A percentile compares a stretch with the other conserved stretches of the same genome.
Evolutionary conservation across 2,329 filamentous ascomycete genomes (phyloP).

Genomic region (Pseudocercospora pini-densiflorae): DNA sequence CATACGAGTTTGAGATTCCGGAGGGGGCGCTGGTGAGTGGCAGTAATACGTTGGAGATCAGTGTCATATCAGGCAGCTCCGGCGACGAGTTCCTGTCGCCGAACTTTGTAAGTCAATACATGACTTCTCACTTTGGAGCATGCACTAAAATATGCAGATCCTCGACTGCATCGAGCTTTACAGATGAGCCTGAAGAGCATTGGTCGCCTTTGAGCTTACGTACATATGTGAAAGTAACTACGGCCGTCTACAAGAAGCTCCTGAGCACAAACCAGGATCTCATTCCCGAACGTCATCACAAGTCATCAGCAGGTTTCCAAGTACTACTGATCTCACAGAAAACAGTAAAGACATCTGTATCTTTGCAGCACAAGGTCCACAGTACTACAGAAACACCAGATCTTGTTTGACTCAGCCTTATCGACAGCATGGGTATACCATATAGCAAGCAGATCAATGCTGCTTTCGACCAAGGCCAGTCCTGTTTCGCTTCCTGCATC

Average conservation of each 20-base stretch:
- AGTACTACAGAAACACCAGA: background rate
- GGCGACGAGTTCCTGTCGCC: conserved; percentile 16
- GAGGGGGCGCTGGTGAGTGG: conserved; percentile 12
- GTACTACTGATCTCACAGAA: background rate
- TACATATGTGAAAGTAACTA: background rate
- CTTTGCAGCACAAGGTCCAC: background rate
- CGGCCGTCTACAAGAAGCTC: background rate
- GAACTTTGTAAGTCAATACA: conserved; percentile 20
- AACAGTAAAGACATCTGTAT: background rate
- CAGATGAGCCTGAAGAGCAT: background rate
- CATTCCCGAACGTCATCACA: background rate
- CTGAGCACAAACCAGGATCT: background rate
- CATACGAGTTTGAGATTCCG: conserved; percentile 20
- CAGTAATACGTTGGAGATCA: conserved; percentile 17
- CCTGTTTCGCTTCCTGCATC: too few relatives aligned
- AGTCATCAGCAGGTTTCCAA: conserved; percentile 2
- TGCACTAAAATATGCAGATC: conserved; percentile 17
- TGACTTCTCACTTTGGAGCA: background rate
- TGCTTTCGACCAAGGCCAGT: conserved; percentile 51
- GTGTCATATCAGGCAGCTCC: conserved; percentile 16
- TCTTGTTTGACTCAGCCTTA: background rate
- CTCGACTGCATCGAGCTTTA: conserved; percentile 27
- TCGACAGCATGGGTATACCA: conserved; percentile 54
- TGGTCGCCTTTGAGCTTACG: background rate
- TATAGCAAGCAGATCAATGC: conserved; percentile 58